Conservation (phyloP, 2,329 filamentous ascomycete species). For the Stemphylium vesicarium region DNA sequence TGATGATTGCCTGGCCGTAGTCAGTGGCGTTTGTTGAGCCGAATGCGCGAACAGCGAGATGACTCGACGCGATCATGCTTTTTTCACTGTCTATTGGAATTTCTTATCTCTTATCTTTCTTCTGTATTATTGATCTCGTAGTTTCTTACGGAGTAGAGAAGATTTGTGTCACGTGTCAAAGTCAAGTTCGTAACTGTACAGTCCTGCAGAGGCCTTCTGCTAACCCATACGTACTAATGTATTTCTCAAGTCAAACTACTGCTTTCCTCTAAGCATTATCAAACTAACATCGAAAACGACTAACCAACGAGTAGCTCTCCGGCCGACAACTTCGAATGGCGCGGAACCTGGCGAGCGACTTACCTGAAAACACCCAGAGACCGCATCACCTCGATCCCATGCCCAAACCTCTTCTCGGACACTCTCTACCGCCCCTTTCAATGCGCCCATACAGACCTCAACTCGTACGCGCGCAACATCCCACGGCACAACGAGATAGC, state of each 20-base stretch:
- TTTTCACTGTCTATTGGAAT: background rate
- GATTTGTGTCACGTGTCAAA: background rate
- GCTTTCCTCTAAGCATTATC: background rate
- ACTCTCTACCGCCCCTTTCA: conserved; percentile 88
- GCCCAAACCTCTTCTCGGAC: conserved; percentile 85
- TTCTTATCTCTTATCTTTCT: background rate
- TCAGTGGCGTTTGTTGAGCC: background rate
- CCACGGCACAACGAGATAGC: conserved; percentile 75
- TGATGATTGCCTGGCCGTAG: background rate
- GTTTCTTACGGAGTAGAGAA: background rate
- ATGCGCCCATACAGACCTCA: conserved; percentile 77
- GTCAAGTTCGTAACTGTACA: background rate
- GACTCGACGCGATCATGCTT: background rate
- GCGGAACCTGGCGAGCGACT: conserved; percentile 83
- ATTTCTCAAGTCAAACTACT: too few relatives aligned
- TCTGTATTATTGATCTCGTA: too few relatives aligned
- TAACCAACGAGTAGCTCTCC: conserved; percentile 47
- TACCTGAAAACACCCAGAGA: conserved; percentile 66
- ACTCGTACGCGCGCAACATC: conserved; percentile 72
- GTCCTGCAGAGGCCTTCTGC: background rate
- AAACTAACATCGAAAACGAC: background rate
- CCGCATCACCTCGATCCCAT: conserved; percentile 68
- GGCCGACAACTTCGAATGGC: conserved; percentile 67
- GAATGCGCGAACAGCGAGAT: background rate
- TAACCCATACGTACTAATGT: background rate